These are phyloP conservation scores for Lunularia cruciata DNA, from an alignment of 225 moss, liverwort and hornwort species.

Conservation along the genomic window DNA sequence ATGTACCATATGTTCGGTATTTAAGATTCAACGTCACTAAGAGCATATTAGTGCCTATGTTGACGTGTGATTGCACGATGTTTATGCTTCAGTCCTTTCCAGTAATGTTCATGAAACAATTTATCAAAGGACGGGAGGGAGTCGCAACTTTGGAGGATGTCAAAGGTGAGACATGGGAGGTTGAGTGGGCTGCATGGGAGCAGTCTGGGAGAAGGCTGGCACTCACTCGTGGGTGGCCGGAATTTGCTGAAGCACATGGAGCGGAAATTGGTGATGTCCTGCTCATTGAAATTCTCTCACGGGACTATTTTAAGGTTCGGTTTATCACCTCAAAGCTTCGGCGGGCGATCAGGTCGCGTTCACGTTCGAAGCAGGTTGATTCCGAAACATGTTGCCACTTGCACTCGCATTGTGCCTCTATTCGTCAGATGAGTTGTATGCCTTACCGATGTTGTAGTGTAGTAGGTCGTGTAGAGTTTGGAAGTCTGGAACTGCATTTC, in stretches of 20 bases:
- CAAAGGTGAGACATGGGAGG: slow-evolving; percentile 43
- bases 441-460: no score
- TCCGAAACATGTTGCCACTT: no score
- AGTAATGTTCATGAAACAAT: slow-evolving; percentile 53
- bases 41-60: not conserved
- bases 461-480: no score
- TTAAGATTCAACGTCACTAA: not conserved
- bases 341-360: slow-evolving; percentile 32
- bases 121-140: slow-evolving; percentile 49
- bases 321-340: slow-evolving; percentile 39
- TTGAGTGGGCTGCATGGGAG: slow-evolving; percentile 63
- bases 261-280: slow-evolving; percentile 56
- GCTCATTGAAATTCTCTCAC: slow-evolving; percentile 45
- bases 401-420: no score
- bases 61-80: not conserved
- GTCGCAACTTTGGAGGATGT: slow-evolving; percentile 43
- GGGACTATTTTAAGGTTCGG: slow-evolving; percentile 45
- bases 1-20: no score
- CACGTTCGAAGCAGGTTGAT: slow-evolving; percentile 46
- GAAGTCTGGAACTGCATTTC: no score
- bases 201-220: slow-evolving; percentile 59
- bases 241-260: slow-evolving; percentile 48
- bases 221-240: slow-evolving; percentile 54
- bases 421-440: no score
- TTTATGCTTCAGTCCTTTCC: slow-evolving; percentile 52